These are phyloP conservation scores for Rutstroemia sp. DNA, from an alignment of 2,329 filamentous ascomycete species.

Conservation along the genomic window DNA sequence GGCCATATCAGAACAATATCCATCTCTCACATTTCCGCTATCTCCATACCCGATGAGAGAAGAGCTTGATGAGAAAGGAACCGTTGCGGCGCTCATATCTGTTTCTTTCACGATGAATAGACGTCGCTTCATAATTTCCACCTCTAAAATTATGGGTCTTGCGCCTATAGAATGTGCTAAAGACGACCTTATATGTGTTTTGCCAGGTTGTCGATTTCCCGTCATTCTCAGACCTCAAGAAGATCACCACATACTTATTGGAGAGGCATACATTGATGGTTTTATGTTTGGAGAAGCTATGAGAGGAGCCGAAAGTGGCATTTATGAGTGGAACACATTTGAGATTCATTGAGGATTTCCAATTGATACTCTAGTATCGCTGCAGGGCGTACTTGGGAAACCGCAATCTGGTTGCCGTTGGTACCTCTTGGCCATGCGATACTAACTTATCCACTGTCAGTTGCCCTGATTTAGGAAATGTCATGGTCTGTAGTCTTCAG, in stretches of 20 bases:
- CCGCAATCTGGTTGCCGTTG: no score
- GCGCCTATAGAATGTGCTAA: conserved; percentile 14
- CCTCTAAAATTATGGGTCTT: conserved; percentile 13
- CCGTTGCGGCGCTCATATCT: conserved; percentile 15
- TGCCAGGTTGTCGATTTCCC: conserved; percentile 24
- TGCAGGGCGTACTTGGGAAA: no score
- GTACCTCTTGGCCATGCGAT: no score
- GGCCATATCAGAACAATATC: not conserved
- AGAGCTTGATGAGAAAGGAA: conserved; percentile 10
- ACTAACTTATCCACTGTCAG: no score
- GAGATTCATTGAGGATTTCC: conserved; percentile 18
- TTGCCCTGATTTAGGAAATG: no score
- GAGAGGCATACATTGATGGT: conserved; percentile 25
- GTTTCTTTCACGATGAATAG: conserved; percentile 21
- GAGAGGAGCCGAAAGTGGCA: conserved; percentile 9
- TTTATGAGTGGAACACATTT: conserved; percentile 11
- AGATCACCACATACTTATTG: conserved; percentile 17
- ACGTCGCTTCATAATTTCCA: conserved; percentile 16
- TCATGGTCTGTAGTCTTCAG: no score
- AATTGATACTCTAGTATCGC: no score
- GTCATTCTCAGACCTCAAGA: conserved; percentile 18
- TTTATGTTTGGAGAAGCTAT: conserved; percentile 25
- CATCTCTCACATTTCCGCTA: not conserved
- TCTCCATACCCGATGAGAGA: not conserved
- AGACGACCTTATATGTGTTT: conserved; percentile 20